A percentile compares a stretch with the other conserved stretches of the same genome.
These are phyloP conservation scores for Tylopilus intermedius DNA, from an alignment of 768 basidiomycete species.

Conservation along the genomic window DNA sequence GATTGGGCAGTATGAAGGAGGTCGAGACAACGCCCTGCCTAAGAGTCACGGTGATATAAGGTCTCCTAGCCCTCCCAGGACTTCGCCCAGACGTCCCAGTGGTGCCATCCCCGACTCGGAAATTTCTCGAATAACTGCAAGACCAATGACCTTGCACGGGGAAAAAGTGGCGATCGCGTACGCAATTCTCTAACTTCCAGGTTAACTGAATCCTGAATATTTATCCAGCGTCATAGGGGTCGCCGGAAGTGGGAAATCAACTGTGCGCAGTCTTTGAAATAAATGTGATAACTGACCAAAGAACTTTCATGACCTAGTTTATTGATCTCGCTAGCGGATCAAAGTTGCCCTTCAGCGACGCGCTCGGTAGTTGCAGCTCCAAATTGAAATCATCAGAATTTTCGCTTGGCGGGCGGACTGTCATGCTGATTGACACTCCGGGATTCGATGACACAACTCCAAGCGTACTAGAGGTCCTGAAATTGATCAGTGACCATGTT, in stretches of 20 bases:
- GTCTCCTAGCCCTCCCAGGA: neutral
- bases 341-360: slow-evolving; percentile 34
- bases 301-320: slow-evolving; percentile 31
- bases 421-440: slow-evolving; percentile 54
- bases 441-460: slow-evolving; percentile 51
- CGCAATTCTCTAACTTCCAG: neutral
- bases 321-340: slow-evolving; percentile 51
- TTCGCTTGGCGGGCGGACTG: slow-evolving; percentile 35
- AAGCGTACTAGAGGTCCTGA: slow-evolving; percentile 42
- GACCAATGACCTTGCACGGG: slow-evolving; percentile 14
- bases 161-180: slow-evolving; percentile 26
- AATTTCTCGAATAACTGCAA: neutral
- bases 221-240: slow-evolving; percentile 29
- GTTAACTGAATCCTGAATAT: slow-evolving; percentile 4
- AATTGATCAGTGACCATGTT: slow-evolving; percentile 37
- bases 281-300: slow-evolving; percentile 1
- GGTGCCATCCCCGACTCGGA: neutral
- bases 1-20: neutral
- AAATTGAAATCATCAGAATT: slow-evolving; percentile 40
- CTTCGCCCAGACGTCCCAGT: neutral
- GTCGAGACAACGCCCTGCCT: slow-evolving; percentile 8
- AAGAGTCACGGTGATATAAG: slow-evolving; percentile 17
- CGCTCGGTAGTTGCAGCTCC: slow-evolving; percentile 41
- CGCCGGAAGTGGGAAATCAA: slow-evolving; percentile 31
- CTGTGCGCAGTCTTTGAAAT: slow-evolving; percentile 15